Evolutionary conservation across 495 filamentous ascomycete genomes (phyloP).

Genomic region (Trichoderma parareesei): DNA sequence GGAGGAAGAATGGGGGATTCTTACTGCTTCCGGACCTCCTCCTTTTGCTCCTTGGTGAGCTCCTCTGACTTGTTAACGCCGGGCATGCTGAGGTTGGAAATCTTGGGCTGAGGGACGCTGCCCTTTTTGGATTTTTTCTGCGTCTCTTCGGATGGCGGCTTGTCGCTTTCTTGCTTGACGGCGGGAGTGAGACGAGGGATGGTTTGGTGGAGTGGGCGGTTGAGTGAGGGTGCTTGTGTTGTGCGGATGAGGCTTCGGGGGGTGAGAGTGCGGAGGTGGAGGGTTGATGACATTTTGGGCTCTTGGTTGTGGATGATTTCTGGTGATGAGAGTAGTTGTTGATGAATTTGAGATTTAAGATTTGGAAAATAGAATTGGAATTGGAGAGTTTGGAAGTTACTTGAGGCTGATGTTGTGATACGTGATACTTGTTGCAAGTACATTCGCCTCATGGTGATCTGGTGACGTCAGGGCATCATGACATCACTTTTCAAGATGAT

Average conservation of each 20-base stretch:
- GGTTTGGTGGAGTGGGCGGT: not conserved
- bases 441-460: conserved; percentile 1
- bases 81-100: conserved; percentile 32
- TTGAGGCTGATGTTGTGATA: too few species aligned
- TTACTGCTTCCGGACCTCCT: conserved; percentile 28
- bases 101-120: conserved; percentile 34
- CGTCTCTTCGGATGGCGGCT: not conserved
- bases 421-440: not conserved
- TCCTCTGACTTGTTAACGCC: conserved; percentile 21
- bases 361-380: too few species aligned
- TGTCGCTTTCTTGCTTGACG: not conserved
- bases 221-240: not conserved
- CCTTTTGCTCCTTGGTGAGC: conserved; percentile 37
- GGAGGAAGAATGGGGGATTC: not conserved
- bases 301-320: not conserved
- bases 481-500: not conserved
- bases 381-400: too few species aligned
- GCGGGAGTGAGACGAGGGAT: not conserved
- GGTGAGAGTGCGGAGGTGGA: not conserved
- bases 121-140: conserved; percentile 16
- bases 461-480: not conserved
- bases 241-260: not conserved
- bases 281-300: not conserved
- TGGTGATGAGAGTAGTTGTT: too few species aligned
- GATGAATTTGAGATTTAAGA: too few species aligned